These are phyloP conservation scores for Styphnolobium japonicum DNA, from an alignment of 306 rosid genomes.

Conservation along the genomic window DNA sequence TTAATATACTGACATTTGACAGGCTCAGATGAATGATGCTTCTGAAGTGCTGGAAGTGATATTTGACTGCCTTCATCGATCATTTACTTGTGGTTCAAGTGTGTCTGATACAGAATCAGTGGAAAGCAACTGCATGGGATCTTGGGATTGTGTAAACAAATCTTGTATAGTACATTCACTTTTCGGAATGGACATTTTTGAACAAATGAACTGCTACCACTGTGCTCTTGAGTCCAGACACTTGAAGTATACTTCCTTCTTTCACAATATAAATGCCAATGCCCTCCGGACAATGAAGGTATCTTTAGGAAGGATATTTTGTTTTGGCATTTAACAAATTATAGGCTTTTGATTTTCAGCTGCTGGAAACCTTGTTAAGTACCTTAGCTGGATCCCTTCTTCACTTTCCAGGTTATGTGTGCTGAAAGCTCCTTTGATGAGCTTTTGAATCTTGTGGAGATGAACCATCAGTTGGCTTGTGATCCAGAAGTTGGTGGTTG, in stretches of 20 bases:
- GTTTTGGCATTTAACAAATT: background rate
- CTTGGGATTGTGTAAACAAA: conserved; percentile 81
- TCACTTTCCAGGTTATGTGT: conserved; percentile 55
- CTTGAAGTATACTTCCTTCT: conserved; percentile 92
- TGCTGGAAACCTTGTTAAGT: background rate
- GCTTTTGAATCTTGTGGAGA: conserved; percentile 82
- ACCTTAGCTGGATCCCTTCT: conserved; percentile 21
- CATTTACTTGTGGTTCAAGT: conserved; percentile 60
- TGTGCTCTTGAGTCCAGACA: conserved; percentile 84
- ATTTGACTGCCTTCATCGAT: conserved; percentile 87
- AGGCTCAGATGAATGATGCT: conserved; percentile 99
- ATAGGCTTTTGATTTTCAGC: background rate
- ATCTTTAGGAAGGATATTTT: conserved; percentile 15
- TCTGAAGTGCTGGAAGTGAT: conserved; percentile 91
- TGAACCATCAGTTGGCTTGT: conserved; percentile 91
- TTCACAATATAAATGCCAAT: conserved; percentile 91
- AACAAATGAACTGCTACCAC: conserved; percentile 81
- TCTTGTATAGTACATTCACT: conserved; percentile 87
- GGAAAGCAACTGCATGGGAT: conserved; percentile 61
- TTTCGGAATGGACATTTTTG: conserved; percentile 89
- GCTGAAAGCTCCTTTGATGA: conserved; percentile 72
- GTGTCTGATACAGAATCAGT: conserved; percentile 64
- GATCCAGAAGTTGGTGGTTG: conserved; percentile 84
- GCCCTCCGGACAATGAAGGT: conserved; percentile 94
- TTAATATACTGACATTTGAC: conserved; percentile 38